Conservation (phyloP, 2,329 filamentous ascomycete genomes). For the Paecilomyces formosus region DNA sequence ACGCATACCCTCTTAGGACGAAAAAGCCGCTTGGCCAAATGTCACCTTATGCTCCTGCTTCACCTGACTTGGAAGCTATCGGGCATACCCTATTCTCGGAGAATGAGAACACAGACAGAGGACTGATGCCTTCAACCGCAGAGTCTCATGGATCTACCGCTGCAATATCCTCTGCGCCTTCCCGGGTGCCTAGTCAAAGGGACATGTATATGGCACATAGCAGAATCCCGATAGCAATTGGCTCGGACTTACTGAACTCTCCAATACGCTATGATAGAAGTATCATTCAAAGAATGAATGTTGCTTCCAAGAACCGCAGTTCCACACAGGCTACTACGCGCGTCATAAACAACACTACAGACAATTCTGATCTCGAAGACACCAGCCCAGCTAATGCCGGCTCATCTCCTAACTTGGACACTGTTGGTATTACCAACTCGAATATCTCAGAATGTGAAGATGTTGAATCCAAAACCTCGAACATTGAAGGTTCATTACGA, state of each 20-base stretch:
- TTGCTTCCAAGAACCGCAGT: neutral
- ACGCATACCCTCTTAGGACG: neutral
- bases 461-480: neutral
- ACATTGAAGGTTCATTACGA: constrained; percentile 6
- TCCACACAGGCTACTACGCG: neutral
- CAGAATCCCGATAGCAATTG: neutral
- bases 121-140: neutral
- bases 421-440: constrained; percentile 1
- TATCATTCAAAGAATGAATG: neutral
- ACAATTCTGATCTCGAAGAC: neutral
- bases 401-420: constrained; percentile 2
- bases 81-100: neutral
- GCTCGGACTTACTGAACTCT: neutral
- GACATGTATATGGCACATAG: no score
- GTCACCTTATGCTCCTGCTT: neutral
- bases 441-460: no score
- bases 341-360: no score
- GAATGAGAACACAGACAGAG: neutral
- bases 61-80: neutral
- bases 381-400: no score
- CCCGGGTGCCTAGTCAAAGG: no score
- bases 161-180: neutral
- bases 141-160: neutral
- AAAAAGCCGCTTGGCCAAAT: neutral
- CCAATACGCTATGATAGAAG: neutral